Evolutionary conservation across 345 rosid species (phyloP).

Genomic region (Raphanus sativus): DNA sequence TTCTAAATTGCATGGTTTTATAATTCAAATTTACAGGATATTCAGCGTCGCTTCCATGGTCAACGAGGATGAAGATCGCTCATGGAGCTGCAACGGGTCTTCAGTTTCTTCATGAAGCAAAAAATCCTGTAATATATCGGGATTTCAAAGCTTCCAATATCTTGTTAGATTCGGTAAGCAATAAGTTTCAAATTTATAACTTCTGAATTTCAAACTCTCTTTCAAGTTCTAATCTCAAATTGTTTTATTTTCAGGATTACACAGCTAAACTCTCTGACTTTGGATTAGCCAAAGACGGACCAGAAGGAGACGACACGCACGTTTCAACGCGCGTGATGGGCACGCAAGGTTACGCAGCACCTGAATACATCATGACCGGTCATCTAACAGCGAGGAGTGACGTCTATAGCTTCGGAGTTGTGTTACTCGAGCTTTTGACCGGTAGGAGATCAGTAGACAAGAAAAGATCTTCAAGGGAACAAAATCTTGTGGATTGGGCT

Average conservation of each 20-base stretch:
- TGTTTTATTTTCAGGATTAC: conserved; percentile 52
- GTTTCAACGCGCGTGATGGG: conserved; percentile 95
- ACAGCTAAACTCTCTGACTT: conserved; percentile 84
- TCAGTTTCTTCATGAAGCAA: conserved; percentile 79
- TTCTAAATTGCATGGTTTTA: background rate
- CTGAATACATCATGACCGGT: conserved; percentile 93
- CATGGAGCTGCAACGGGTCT: conserved; percentile 92
- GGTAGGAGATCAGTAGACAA: conserved; percentile 68
- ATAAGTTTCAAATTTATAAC: background rate
- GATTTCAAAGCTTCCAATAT: conserved; percentile 93
- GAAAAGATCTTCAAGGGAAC: conserved; percentile 54
- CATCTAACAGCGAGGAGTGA: conserved; percentile 73
- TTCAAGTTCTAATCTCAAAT: background rate
- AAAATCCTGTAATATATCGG: conserved; percentile 86
- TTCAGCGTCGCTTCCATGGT: conserved; percentile 79
- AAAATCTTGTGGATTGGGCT: conserved; percentile 71
- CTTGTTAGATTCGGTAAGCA: conserved; percentile 71
- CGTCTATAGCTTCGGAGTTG: conserved; percentile 72
- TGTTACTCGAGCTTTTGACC: conserved; percentile 57
- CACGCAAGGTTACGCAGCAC: conserved; percentile 94
- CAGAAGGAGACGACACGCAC: conserved; percentile 92
- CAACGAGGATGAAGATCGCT: conserved; percentile 89
- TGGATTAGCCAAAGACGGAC: conserved; percentile 92
- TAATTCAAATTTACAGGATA: conserved; percentile 46
- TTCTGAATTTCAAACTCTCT: background rate